Base-by-base conservation (phyloP, 2,329 filamentous ascomycete species). In the Nakataea oryzae region DNA sequence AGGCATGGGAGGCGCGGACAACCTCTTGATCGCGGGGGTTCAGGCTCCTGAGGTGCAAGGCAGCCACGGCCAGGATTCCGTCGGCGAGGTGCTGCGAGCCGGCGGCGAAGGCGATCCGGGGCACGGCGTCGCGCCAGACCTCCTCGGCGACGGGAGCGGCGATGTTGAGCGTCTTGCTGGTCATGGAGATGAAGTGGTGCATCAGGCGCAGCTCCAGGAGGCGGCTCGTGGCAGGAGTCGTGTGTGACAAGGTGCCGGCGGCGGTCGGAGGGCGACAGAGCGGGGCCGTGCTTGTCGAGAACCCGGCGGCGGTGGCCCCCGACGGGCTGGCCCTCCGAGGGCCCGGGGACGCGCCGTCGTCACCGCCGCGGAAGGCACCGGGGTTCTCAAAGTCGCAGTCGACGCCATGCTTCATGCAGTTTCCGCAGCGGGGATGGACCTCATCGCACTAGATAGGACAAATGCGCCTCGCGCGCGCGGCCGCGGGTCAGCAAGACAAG, bases 321-420 rank as follows among this genome's bases (percentile, higher is more conserved):
- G 60, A 57, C 27, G 47, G 29, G 3, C 60, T 27, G 5, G 59
- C 47, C 24, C 41, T 17, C 41, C 24, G 41, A 2, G 64, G 28
- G 13, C 61, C 61, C 28, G 62, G 14, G 6, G 54, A 54, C 3
- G 62, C 57, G 47, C 55, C 28, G 61, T 29, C 24, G 65, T 54
- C 29, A 58, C 30, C 54, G 60, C 27, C 21, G 60, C 28, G 63
- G 21, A 29, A 12, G 60, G 62, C 21, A 59, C 11, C 41, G 50
- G 80, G 78, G 65, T 78, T 78, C 66, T 86, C 83, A 68, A 88
- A 88, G 70, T 88, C 86, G 73, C 86, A 88, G 41, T 76, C 71
- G 50, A 88, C 86, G 67, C 85, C 86, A 73, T 88, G 86, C 69
- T 87, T 88, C 62, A 79, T 74, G 74, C 86, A 88, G 72, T 88